A percentile compares a stretch with the other conserved stretches of the same genome.
Evolutionary conservation across 805 yeast genomes (phyloP).

Genomic region (Candida multigemmis): DNA sequence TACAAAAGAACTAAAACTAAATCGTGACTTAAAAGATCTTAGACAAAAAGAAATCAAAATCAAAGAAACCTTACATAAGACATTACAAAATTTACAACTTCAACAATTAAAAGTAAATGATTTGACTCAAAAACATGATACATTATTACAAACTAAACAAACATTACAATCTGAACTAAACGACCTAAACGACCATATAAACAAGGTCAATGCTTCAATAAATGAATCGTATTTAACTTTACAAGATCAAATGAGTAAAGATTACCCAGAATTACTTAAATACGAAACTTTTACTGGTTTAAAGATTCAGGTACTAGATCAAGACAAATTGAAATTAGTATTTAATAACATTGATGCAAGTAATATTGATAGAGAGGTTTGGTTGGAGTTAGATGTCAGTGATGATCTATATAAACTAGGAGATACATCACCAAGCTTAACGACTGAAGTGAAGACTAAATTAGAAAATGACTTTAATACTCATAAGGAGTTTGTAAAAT

Average conservation of each 20-base stretch:
- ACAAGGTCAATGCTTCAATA: slow-evolving; percentile 8
- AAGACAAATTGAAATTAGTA: slow-evolving; percentile 37
- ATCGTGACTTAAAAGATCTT: slow-evolving; percentile 19
- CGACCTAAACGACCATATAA: slow-evolving; percentile 6
- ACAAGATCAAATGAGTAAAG: slow-evolving; percentile 34
- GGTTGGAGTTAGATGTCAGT: slow-evolving; percentile 37
- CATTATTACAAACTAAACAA: slow-evolving; percentile 17
- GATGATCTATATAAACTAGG: slow-evolving; percentile 29
- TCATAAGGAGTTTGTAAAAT: slow-evolving; percentile 17
- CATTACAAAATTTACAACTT: slow-evolving; percentile 12
- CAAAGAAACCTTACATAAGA: slow-evolving; percentile 14
- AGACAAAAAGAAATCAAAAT: slow-evolving; percentile 16
- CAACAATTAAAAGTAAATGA: slow-evolving; percentile 27
- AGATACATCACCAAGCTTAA: slow-evolving; percentile 29
- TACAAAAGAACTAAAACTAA: slow-evolving; percentile 19
- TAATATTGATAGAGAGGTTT: slow-evolving; percentile 31
- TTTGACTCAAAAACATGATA: slow-evolving; percentile 23
- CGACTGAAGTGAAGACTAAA: slow-evolving; percentile 5
- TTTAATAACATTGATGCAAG: slow-evolving; percentile 41
- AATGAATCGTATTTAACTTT: slow-evolving; percentile 22
- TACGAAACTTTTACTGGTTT: slow-evolving; percentile 51
- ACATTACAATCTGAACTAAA: slow-evolving; percentile 17
- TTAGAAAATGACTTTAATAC: slow-evolving; percentile 15
- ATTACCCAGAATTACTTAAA: slow-evolving; percentile 41
- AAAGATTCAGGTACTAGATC: slow-evolving; percentile 39